Evolutionary conservation across 2,329 filamentous ascomycete genomes (phyloP), one percentile per base, ranked within the genome.

Genomic region (Nannizziopsis barbatae): DNA sequence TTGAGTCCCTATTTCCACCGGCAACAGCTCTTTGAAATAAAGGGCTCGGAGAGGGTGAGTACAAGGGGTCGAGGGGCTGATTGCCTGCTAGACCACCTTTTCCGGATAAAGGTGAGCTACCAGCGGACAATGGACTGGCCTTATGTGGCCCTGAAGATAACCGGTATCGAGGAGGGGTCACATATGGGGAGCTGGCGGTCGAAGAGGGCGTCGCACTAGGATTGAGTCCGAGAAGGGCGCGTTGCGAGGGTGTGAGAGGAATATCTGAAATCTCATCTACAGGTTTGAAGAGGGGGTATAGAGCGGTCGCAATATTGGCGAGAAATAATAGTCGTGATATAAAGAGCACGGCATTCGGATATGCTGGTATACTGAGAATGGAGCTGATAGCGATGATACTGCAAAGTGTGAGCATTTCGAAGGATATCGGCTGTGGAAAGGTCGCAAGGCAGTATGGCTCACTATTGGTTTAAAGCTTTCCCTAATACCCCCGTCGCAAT

Each of bases 251-350:
- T 0, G 90, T 95, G 56, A 98, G 76, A 52, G 90, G 81, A 44
- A 98, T 94, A 64, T 98, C 92, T 65, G 81, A 73, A 54, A 95
- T 76, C 53, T 88, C 77, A 65, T 96, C 92, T 56, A 74, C 75
- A 38, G 76, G 74, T 54, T 81, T 77, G 58, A 87, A 67, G 10
- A 95, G 75, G 2, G 90, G 92, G 40, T 80, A 71, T 50, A 86
- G 70, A 33, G 87, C 84, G 47, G 81, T 59, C 53, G 71, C 62
- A 46, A 94, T 84, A 66, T 94, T 94, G 61, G 81, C 62, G 47
- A 83, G 55, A 2, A 84, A 77, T 59, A 83, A 65, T 42, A 84
- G 56, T 2, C 83, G 80, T 1, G 84, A 56, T 8, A 76, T 50
- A 54, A 84, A 75, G 48, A 77, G 52, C 11, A 67, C 53, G 32